phyloP scores from a whole-genome alignment of 2,329 filamentous ascomycete genomes.

The Pseudogymnoascus sp. region DNA sequence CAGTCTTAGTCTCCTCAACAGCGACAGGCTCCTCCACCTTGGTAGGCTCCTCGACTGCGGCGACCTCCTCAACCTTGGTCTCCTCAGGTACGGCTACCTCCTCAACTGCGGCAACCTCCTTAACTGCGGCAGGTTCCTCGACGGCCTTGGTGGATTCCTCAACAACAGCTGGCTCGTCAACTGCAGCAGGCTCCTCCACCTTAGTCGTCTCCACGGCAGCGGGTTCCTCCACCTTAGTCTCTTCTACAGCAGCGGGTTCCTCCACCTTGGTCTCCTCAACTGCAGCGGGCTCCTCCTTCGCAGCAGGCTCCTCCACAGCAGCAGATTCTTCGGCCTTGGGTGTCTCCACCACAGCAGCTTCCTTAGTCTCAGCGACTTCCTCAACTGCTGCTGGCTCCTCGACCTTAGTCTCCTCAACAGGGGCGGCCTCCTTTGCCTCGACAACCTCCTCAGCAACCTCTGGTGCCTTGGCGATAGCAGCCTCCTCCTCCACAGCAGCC shows the following conservation, averaged over 20 bases:
- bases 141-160: neutral
- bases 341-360: neutral
- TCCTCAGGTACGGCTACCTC: neutral
- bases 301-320: neutral
- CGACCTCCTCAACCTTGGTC: neutral
- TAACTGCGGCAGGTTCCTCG: neutral
- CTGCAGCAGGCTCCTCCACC: neutral
- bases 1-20: neutral
- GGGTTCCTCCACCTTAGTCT: neutral
- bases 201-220: neutral
- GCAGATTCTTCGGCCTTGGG: neutral
- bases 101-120: neutral
- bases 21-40: neutral
- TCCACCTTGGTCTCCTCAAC: neutral
- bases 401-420: neutral
- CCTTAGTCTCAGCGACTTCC: neutral
- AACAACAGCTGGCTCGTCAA: neutral
- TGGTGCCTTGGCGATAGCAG: neutral
- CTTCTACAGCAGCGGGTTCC: neutral
- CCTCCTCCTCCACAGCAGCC: neutral
- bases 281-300: neutral
- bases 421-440: neutral
- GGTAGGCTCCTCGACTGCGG: neutral
- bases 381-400: neutral
- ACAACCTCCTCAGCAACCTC: neutral